phyloP scores from a whole-genome alignment of 805 yeast genomes.

The Sugiyamaella americana region DNA sequence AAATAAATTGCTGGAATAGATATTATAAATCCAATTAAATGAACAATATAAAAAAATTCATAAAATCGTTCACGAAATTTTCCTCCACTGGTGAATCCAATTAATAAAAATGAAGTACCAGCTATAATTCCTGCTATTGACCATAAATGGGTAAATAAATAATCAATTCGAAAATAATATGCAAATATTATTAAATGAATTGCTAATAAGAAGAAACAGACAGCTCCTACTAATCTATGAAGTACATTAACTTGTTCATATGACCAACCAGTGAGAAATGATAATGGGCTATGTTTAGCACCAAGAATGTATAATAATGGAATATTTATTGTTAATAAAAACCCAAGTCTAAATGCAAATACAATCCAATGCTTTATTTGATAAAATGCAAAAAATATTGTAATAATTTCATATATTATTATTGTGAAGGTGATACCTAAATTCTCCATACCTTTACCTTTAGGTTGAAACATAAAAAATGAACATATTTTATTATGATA shows the following conservation, averaged over 20 bases:
- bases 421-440: slow-evolving; percentile 12
- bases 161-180: slow-evolving; percentile 16
- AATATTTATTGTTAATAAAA: slow-evolving; percentile 18
- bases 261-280: slow-evolving; percentile 35
- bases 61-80: slow-evolving; percentile 13
- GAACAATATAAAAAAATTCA: slow-evolving; percentile 22
- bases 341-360: slow-evolving; percentile 22
- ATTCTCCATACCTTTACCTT: slow-evolving; percentile 13
- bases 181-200: slow-evolving; percentile 18
- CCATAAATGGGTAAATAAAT: slow-evolving; percentile 19
- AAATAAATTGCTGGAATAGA: slow-evolving; percentile 19
- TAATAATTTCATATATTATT: slow-evolving; percentile 7
- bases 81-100: slow-evolving; percentile 18
- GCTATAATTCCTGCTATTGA: slow-evolving; percentile 20
- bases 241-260: slow-evolving; percentile 40
- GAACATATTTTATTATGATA: neutral
- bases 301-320: slow-evolving; percentile 24
- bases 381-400: slow-evolving; percentile 11
- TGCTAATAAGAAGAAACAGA: slow-evolving; percentile 13
- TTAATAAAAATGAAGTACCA: slow-evolving; percentile 15
- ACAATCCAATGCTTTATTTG: slow-evolving; percentile 8
- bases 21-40: slow-evolving; percentile 16
- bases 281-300: slow-evolving; percentile 22
- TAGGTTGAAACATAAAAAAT: slow-evolving; percentile 16
- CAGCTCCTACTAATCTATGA: slow-evolving; percentile 37